These are phyloP conservation scores for Penicillium pulvis DNA, from an alignment of 495 filamentous ascomycete genomes.

Conservation along the genomic window DNA sequence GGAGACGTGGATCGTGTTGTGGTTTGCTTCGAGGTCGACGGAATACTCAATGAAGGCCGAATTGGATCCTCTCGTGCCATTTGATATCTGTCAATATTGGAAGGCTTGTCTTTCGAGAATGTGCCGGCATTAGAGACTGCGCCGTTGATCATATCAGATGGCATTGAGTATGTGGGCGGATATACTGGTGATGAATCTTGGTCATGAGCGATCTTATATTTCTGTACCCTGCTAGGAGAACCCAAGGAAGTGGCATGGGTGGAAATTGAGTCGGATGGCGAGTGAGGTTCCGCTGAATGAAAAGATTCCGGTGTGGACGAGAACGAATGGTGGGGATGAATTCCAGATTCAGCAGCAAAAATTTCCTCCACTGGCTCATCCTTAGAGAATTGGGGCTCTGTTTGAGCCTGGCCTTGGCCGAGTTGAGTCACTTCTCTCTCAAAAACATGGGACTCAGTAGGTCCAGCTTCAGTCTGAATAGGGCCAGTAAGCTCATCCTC, in stretches of 20 bases:
- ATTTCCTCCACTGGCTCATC: not conserved
- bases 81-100: not conserved
- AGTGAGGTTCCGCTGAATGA: slow-evolving; percentile 53
- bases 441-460: not conserved
- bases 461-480: not conserved
- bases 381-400: not conserved
- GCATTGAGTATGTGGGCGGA: not conserved
- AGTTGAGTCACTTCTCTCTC: not conserved
- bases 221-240: slow-evolving; percentile 25
- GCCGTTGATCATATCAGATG: not conserved
- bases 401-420: not conserved
- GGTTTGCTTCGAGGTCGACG: not conserved
- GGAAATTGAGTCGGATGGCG: slow-evolving; percentile 23
- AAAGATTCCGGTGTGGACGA: slow-evolving; percentile 64
- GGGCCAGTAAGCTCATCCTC: not conserved
- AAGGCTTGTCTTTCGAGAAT: not conserved
- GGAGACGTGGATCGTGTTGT: slow-evolving; percentile 26
- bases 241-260: slow-evolving; percentile 32
- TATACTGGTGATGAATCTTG: not conserved
- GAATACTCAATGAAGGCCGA: slow-evolving; percentile 8
- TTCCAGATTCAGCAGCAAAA: not conserved
- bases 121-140: too few relatives aligned
- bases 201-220: not conserved
- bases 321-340: slow-evolving; percentile 19
- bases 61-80: slow-evolving; percentile 1